Evolutionary conservation across 225 moss, liverwort and hornwort genomes (phyloP).

Genomic region (Polytrichum formosum): DNA sequence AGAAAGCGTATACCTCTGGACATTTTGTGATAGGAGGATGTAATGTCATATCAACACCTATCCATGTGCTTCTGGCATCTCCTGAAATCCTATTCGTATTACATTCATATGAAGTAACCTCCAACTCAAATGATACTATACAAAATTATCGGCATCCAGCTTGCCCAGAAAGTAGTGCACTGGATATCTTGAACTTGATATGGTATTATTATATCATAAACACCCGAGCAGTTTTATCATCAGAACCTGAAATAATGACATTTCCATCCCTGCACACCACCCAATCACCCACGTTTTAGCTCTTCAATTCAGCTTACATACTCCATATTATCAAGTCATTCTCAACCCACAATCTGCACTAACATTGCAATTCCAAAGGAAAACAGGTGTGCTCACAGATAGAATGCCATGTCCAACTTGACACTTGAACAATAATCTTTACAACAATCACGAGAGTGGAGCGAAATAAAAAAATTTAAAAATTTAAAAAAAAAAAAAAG

Average conservation of each 20-base stretch:
- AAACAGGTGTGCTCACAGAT: neutral
- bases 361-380: neutral
- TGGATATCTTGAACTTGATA: too few species aligned
- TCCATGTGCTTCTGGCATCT: too few species aligned
- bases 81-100: too few species aligned
- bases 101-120: too few species aligned
- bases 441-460: neutral
- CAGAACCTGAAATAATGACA: constrained; percentile 42
- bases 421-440: neutral
- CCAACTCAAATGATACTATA: too few species aligned
- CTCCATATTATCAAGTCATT: neutral
- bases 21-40: too few species aligned
- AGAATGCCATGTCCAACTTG: neutral
- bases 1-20: too few species aligned
- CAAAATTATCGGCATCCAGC: too few species aligned
- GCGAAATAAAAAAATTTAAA: neutral
- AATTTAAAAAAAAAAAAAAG: neutral
- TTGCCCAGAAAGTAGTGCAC: too few species aligned
- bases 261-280: constrained; percentile 36
- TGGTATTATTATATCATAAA: constrained; percentile 29
- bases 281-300: constrained; percentile 10
- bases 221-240: constrained; percentile 44
- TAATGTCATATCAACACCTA: too few species aligned
- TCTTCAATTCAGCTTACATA: constrained; percentile 3
- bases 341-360: too few species aligned